A percentile compares a stretch with the other conserved stretches of the same genome.
Conservation (phyloP, 2,329 filamentous ascomycete genomes). For the Xylariomycetidae sp. region DNA sequence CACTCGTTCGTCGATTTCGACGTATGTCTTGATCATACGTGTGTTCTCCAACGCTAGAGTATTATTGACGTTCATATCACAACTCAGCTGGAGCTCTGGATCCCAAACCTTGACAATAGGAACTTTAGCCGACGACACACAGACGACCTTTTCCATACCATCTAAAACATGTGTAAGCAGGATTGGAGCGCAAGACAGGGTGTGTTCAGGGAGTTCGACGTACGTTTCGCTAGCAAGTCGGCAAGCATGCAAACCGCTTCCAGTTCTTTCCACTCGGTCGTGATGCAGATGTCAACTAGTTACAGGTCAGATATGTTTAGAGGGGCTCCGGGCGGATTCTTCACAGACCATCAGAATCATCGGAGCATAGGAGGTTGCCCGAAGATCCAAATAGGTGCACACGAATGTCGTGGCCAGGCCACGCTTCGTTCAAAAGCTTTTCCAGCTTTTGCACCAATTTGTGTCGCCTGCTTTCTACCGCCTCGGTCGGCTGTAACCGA, state of each 20-base stretch:
- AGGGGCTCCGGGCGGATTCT: background rate
- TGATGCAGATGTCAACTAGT: slow-evolving; percentile 96
- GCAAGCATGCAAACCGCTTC: slow-evolving; percentile 90
- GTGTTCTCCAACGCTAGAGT: slow-evolving; percentile 93
- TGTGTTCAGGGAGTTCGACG: slow-evolving; percentile 29
- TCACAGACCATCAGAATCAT: slow-evolving; percentile 84
- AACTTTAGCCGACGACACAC: slow-evolving; percentile 90
- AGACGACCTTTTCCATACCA: slow-evolving; percentile 95
- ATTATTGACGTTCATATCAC: slow-evolving; percentile 99
- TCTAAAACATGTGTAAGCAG: slow-evolving; percentile 50
- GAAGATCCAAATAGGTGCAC: slow-evolving; percentile 98
- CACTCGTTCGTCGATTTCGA: slow-evolving; percentile 86
- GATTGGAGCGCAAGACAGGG: background rate
- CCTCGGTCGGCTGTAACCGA: slow-evolving; percentile 73
- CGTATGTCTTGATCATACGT: slow-evolving; percentile 95
- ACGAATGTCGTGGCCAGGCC: slow-evolving; percentile 84
- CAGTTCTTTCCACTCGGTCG: slow-evolving; percentile 80
- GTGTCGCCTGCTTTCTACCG: slow-evolving; percentile 71
- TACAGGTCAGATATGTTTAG: slow-evolving; percentile 25
- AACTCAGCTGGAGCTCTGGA: slow-evolving; percentile 80
- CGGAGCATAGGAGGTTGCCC: slow-evolving; percentile 89
- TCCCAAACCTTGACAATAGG: slow-evolving; percentile 99
- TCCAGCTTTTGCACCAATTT: slow-evolving; percentile 84
- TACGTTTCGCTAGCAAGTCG: slow-evolving; percentile 79
- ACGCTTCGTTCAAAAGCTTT: slow-evolving; percentile 80